phyloP scores from a whole-genome alignment of 2,329 filamentous ascomycete species.

The Ceratocystis cacaofunesta region DNA sequence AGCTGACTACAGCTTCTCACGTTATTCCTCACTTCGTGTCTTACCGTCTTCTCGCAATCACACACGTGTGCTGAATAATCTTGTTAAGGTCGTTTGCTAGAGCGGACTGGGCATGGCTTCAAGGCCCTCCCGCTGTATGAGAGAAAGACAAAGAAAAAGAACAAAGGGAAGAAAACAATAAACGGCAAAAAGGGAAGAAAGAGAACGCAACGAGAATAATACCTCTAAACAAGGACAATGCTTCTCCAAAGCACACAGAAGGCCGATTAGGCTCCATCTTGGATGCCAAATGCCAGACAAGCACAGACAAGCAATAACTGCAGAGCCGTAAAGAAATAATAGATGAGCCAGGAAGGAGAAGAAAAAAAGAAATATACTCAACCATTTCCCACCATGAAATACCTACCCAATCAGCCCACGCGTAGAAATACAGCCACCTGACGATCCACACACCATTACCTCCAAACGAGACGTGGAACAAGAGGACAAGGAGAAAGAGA shows the following conservation, averaged over 20 bases:
- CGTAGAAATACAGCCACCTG: conserved; percentile 12
- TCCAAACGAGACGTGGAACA: conserved; percentile 6
- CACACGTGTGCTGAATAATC: background rate
- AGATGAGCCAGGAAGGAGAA: conserved; percentile 23
- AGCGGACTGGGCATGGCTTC: background rate
- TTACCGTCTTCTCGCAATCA: background rate
- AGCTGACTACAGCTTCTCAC: too few relatives aligned
- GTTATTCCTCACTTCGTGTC: background rate
- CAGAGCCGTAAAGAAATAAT: background rate
- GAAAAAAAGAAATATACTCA: conserved; percentile 20
- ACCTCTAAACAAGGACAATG: background rate
- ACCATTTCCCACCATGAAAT: conserved; percentile 19
- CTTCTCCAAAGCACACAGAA: background rate
- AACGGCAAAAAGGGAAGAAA: background rate
- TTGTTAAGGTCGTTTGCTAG: background rate
- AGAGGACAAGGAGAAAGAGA: conserved; percentile 19
- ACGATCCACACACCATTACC: conserved; percentile 10
- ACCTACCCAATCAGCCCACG: conserved; percentile 3
- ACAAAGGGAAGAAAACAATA: background rate
- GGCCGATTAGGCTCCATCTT: background rate
- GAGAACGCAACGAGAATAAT: background rate
- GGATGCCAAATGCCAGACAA: too few relatives aligned
- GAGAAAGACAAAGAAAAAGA: conserved; percentile 5
- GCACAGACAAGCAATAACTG: background rate
- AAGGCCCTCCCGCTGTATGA: background rate